A percentile compares a stretch with the other conserved stretches of the same genome.
Conservation (phyloP, 139 green algal species). For the Tetraselmis chui region DNA sequence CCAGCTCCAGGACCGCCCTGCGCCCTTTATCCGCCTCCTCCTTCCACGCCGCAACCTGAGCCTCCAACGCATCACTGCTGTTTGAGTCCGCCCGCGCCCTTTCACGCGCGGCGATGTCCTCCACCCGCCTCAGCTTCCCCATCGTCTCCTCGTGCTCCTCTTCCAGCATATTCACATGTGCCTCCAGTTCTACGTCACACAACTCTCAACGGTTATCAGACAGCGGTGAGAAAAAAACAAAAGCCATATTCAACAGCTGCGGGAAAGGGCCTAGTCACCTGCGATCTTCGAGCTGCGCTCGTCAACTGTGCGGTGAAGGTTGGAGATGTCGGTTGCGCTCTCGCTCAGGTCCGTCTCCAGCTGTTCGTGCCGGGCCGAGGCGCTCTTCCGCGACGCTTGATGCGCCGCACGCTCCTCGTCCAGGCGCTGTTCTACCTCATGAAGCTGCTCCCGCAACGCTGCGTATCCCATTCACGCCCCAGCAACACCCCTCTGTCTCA, state of each 20-base stretch:
- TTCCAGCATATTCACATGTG: neutral
- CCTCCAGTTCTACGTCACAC: neutral
- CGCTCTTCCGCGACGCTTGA: conserved; percentile 16
- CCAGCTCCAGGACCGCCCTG: neutral
- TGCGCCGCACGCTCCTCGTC: conserved; percentile 50
- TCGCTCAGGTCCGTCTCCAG: conserved; percentile 45
- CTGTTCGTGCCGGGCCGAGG: conserved; percentile 44
- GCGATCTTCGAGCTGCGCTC: conserved; percentile 1
- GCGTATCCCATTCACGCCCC: too few species aligned
- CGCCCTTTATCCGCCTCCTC: neutral
- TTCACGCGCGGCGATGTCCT: neutral
- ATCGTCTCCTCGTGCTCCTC: neutral
- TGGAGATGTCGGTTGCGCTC: conserved; percentile 32
- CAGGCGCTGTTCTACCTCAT: conserved; percentile 39
- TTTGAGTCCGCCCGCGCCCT: neutral
- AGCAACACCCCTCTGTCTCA: too few species aligned
- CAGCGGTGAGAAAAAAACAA: too few species aligned
- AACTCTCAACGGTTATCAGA: too few species aligned
- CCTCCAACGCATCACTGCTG: neutral
- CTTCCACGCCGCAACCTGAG: neutral
- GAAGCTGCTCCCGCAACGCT: conserved; percentile 46
- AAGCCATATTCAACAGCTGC: too few species aligned
- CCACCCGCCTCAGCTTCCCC: neutral
- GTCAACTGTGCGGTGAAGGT: conserved; percentile 36
- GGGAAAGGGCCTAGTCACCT: neutral